Conservation (phyloP, 805 yeast species). For the Candida germanica region DNA sequence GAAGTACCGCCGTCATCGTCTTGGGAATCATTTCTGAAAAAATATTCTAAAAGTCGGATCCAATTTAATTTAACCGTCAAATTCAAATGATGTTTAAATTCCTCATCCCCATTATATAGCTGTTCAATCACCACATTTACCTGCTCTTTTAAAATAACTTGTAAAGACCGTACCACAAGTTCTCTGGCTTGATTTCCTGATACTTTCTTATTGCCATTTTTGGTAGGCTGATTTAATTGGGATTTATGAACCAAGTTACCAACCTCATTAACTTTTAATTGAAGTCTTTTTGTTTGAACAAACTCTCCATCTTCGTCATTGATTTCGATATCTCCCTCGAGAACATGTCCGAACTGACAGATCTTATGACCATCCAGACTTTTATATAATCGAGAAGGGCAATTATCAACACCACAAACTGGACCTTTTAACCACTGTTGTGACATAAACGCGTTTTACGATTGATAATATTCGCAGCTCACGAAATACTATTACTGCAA, state of each 20-base stretch:
- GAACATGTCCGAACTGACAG: slow-evolving; percentile 89
- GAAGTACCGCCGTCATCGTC: slow-evolving; percentile 1
- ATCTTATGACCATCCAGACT: slow-evolving; percentile 72
- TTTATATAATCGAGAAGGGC: slow-evolving; percentile 75
- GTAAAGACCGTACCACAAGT: slow-evolving; percentile 7
- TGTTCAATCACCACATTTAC: slow-evolving; percentile 43
- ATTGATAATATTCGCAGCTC: neutral
- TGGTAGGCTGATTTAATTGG: slow-evolving; percentile 5
- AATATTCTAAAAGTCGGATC: slow-evolving; percentile 21
- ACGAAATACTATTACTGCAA: neutral
- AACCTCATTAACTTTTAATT: slow-evolving; percentile 23
- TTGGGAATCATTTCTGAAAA: slow-evolving; percentile 6
- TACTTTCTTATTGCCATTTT: slow-evolving; percentile 2
- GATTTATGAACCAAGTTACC: slow-evolving; percentile 10
- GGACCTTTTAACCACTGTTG: slow-evolving; percentile 64
- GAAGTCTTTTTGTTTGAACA: slow-evolving; percentile 53
- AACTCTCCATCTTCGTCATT: slow-evolving; percentile 77
- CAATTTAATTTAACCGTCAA: slow-evolving; percentile 32
- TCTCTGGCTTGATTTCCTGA: slow-evolving; percentile 11
- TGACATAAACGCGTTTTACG: slow-evolving; percentile 11
- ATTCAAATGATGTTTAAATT: slow-evolving; percentile 10
- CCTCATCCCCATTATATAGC: slow-evolving; percentile 23
- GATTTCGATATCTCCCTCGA: slow-evolving; percentile 72
- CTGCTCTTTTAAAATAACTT: slow-evolving; percentile 20
- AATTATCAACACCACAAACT: slow-evolving; percentile 86